Conservation (phyloP, 2,329 filamentous ascomycete genomes). For the Ophiognomonia clavigignenti-juglandacearum region DNA sequence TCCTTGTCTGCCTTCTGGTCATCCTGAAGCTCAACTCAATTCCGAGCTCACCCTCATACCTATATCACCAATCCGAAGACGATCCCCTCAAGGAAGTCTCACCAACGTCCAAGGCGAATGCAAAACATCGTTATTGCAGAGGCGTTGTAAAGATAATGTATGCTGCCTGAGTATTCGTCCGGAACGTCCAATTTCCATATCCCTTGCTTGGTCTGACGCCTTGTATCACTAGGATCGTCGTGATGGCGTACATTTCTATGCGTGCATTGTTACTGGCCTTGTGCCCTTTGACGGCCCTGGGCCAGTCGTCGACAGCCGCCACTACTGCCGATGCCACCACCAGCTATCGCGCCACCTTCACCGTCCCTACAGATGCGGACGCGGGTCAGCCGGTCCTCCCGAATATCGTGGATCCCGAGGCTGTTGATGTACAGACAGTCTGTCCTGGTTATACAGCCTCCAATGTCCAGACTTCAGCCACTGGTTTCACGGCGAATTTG, state of each 20-base stretch:
- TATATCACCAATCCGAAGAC: too few relatives aligned
- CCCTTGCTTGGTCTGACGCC: too few relatives aligned
- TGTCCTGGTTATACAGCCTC: constrained; percentile 65
- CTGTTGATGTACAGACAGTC: constrained; percentile 11
- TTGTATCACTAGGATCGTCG: constrained; percentile 2
- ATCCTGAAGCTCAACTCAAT: too few relatives aligned
- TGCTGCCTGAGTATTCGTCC: too few relatives aligned
- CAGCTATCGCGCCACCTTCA: constrained; percentile 12
- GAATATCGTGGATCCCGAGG: constrained; percentile 14
- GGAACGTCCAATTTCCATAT: too few relatives aligned
- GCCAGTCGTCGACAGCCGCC: constrained; percentile 1
- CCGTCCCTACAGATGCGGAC: constrained; percentile 11
- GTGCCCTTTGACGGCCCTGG: not conserved
- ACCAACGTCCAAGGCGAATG: too few relatives aligned
- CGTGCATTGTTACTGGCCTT: constrained; percentile 4
- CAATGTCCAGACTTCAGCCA: constrained; percentile 48
- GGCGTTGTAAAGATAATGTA: too few relatives aligned
- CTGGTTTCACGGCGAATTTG: constrained; percentile 63
- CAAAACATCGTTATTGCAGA: too few relatives aligned
- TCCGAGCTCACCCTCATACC: too few relatives aligned
- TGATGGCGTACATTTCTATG: constrained; percentile 10
- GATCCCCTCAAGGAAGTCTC: too few relatives aligned
- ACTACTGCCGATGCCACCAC: constrained; percentile 5
- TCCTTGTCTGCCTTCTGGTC: too few relatives aligned
- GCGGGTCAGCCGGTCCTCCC: constrained; percentile 11